Base-by-base conservation (phyloP, 805 yeast genomes). In the Clavispora phyllophila region DNA sequence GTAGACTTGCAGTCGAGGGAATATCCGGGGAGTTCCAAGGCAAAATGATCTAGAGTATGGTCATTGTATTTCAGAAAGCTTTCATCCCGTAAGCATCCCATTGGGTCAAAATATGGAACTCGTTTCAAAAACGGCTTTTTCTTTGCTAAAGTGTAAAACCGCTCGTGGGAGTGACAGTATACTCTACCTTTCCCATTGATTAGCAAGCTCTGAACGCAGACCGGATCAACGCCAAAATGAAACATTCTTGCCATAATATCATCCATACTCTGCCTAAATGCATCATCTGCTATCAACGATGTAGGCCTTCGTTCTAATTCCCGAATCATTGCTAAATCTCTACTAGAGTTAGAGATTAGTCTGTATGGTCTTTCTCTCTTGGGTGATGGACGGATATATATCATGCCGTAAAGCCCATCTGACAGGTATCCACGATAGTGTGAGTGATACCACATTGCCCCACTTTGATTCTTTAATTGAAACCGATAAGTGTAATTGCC, bases 401-500 rank as follows among this genome's bases (percentile, higher is more conserved):
- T 51, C 1, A 72, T 73, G 6, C 81, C 82, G 15, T 65, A 60
- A 4, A 78, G 51, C 1, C 81, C 81, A 45, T 73, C 76, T 26
- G 72, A 61, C 42, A 70, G 63, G 47, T 76, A 78, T 2, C 73
- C 70, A 9, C 66, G 54, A 42, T 60, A 63, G 41, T 78, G 82
- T 4, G 79, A 67, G 47, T 78, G 83, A 54, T 76, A 78, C 82
- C 82, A 78, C 40, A 60, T 72, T 0, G 80, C 69, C 0, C 83
- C 83, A 23, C 61, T 55, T 42, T 73, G 77, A 37, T 60, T 59
- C 14, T 37, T 45, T 3, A 65, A 56, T 14, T 65, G 65, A 52
- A 77, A 76, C 33, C 60, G 53, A 48, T 78, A 74, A 0, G 63
- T 57, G 54, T 66, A 75, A 3, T 58, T 43, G 7, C 54, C 58